Conservation (phyloP, 73 alveolate species). For the Effrenium voratum region DNA sequence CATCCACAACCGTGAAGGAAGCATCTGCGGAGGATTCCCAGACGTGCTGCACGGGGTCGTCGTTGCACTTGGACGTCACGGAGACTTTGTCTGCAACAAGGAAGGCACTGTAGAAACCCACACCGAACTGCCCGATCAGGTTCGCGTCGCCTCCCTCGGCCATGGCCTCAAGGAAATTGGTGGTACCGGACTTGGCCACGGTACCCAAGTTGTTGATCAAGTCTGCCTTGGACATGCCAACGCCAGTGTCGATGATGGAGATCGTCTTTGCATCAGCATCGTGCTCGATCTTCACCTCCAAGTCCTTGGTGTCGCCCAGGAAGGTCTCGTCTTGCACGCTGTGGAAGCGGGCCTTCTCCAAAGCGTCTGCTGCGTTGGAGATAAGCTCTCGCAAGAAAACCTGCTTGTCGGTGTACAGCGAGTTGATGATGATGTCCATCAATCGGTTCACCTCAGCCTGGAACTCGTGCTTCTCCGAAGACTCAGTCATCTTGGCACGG, state of each 20-base stretch:
- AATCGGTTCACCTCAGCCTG: constrained; percentile 99
- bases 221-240: constrained; percentile 98
- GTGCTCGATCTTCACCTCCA: constrained; percentile 98
- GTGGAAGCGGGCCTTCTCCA: constrained; percentile 98
- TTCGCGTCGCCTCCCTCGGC: constrained; percentile 97
- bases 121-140: constrained; percentile 99
- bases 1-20: constrained; percentile 98
- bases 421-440: constrained; percentile 99
- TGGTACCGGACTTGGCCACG: constrained; percentile 99
- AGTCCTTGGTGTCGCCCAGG: constrained; percentile 97
- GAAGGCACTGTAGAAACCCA: constrained; percentile 99
- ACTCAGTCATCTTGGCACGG: constrained; percentile 80
- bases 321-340: constrained; percentile 97
- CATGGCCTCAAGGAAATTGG: constrained; percentile 99
- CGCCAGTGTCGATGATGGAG: constrained; percentile 96
- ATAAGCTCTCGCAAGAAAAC: constrained; percentile 99
- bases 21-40: constrained; percentile 99
- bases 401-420: constrained; percentile 98
- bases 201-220: constrained; percentile 98
- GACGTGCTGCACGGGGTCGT: constrained; percentile 98
- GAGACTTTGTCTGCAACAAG: constrained; percentile 98
- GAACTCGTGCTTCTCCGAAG: constrained; percentile 86
- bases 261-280: constrained; percentile 98
- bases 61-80: constrained; percentile 98
- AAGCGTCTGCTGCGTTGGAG: constrained; percentile 99